Percentiles rank a stretch among this genome's conserved stretches.
phyloP scores from a whole-genome alignment of 352 stramenopile genomes.

The Pythium monospermum region DNA sequence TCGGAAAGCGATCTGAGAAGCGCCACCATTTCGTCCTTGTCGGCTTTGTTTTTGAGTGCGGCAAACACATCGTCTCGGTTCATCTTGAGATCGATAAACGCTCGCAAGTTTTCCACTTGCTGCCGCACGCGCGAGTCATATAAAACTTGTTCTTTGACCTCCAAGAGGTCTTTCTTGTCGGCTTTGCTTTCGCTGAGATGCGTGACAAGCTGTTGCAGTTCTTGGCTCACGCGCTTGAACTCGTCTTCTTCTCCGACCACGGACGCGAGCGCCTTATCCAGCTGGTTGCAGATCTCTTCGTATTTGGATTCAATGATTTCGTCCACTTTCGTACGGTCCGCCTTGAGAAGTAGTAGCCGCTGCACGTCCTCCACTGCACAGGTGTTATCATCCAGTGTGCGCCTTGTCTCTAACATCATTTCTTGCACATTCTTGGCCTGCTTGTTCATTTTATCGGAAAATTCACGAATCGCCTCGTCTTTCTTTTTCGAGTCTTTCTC shows the following conservation, averaged over 20 bases:
- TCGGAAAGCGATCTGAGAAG: constrained; percentile 78
- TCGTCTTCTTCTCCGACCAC: constrained; percentile 86
- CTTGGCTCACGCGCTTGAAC: constrained; percentile 81
- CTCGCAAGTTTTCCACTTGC: constrained; percentile 80
- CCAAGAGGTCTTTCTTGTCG: constrained; percentile 79
- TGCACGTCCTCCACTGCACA: constrained; percentile 83
- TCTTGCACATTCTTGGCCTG: constrained; percentile 79
- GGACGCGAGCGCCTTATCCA: constrained; percentile 82
- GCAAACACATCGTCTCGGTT: constrained; percentile 83
- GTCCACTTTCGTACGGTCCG: constrained; percentile 77
- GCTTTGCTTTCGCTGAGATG: constrained; percentile 78
- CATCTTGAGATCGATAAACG: constrained; percentile 88
- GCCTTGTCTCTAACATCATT: constrained; percentile 81
- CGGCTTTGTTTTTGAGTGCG: constrained; percentile 78
- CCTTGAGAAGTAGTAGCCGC: constrained; percentile 69
- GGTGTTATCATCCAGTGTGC: constrained; percentile 80
- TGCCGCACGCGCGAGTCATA: constrained; percentile 84
- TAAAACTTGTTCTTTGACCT: constrained; percentile 84
- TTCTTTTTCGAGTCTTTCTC: constrained; percentile 68
- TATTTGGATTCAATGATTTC: constrained; percentile 89
- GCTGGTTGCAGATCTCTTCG: constrained; percentile 89
- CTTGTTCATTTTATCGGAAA: constrained; percentile 76
- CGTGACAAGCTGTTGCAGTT: constrained; percentile 79
- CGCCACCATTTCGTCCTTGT: constrained; percentile 82
- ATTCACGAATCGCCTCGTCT: constrained; percentile 74